Evolutionary conservation across 192 early-diverging fungal genomes (phyloP), one percentile per base, ranked within the genome.

Genomic region (Borealophlyctis nickersoniae): DNA sequence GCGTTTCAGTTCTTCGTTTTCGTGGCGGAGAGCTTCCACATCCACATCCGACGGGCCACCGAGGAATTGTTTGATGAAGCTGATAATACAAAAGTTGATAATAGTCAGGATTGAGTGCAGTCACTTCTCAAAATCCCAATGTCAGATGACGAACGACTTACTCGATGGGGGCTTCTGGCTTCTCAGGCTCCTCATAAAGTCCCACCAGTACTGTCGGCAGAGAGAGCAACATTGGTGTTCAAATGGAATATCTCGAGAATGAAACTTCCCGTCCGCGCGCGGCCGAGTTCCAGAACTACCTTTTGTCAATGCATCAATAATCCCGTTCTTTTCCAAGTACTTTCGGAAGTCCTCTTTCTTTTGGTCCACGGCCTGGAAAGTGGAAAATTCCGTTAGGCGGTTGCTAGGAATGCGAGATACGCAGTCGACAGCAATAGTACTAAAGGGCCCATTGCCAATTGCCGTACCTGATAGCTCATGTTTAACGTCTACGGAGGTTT

Each of bases 261-360:
- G 22, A 7, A n/a, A 26, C 16, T 16, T 26, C 0, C 1, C 22
- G 63, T 26, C 34, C 35, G 35, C 35, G 56, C 49, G n/a, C n/a
- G 39, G 39, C 9, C 7, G 19, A 45, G 39, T 45, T 13, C 22
- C 5, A 7, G 14, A 7, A 39, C 0, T n/a, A 84, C 83, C 83
- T 81, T 84, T 81, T 0, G 84, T 86, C 54, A 86, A 62, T 13
- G 84, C 74, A 66, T 86, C 84, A 45, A 86, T 80, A 63, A 86
- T 82, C 13, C 84, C 84, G 63, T 84, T 81, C 39, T 77, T 77
- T 64, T 86, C 84, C 28, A 86, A 70, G 66, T 86, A 86, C 66
- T 86, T 86, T 29, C 84, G 73, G 64, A 86, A 86, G 59, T 83
- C 84, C 55, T 86, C 84, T 62, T 86, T 86, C 68, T 83, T 86